These are phyloP conservation scores for Aureobasidium sp. DNA, from an alignment of 2,329 filamentous ascomycete genomes.

Conservation along the genomic window DNA sequence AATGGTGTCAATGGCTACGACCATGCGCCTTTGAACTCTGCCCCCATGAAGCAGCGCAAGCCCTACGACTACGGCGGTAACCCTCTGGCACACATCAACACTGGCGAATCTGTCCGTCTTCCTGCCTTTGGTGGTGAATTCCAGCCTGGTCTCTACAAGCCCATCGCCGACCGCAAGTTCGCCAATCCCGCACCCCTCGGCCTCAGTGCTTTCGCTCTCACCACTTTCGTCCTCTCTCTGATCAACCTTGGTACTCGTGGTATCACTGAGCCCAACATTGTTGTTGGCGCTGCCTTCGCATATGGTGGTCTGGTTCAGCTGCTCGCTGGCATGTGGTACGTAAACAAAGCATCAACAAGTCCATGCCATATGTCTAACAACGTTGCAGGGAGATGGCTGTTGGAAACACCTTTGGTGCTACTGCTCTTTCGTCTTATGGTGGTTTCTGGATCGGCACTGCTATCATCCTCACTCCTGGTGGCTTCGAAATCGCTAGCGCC, in stretches of 20 bases:
- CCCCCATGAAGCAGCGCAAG: constrained; percentile 32
- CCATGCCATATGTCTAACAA: constrained; percentile 8
- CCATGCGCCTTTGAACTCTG: constrained; percentile 28
- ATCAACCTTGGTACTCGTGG: constrained; percentile 42
- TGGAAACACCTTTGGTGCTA: constrained; percentile 58
- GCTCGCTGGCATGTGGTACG: constrained; percentile 49
- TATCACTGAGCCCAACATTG: constrained; percentile 39
- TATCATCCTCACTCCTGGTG: constrained; percentile 51
- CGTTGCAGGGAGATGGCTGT: constrained; percentile 44
- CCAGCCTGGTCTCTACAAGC: constrained; percentile 44
- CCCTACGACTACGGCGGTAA: constrained; percentile 47
- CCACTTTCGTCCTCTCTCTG: constrained; percentile 53
- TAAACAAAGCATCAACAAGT: constrained; percentile 18
- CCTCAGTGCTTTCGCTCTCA: constrained; percentile 57
- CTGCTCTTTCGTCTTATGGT: constrained; percentile 54
- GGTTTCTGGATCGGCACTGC: constrained; percentile 57
- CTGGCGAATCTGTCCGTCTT: constrained; percentile 42
- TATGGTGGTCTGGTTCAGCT: constrained; percentile 47
- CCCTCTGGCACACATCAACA: constrained; percentile 44
- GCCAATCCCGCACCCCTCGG: constrained; percentile 56
- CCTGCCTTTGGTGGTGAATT: constrained; percentile 47
- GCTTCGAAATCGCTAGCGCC: constrained; percentile 41
- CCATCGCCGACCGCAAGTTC: constrained; percentile 37
- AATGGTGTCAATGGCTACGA: constrained; percentile 29
- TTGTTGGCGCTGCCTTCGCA: constrained; percentile 42